Evolutionary conservation across 305 asterid genomes (phyloP), one percentile per base, ranked within the genome.

Genomic region (Rubia tinctorum): DNA sequence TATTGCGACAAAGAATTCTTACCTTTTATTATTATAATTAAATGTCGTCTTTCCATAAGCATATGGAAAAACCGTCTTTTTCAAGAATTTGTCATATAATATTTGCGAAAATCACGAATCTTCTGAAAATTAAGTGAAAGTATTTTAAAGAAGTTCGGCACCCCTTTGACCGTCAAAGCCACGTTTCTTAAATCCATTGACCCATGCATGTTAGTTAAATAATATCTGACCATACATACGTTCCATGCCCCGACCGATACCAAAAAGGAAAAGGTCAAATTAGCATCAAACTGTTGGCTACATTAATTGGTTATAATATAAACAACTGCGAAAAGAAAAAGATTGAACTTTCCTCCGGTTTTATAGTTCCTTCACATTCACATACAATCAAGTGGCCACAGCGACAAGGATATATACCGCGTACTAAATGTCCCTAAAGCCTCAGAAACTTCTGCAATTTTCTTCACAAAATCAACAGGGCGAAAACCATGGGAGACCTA

Each of bases 401-500:
- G 14, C 6, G 18, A 40, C 1, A 20, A 30, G 40, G 4, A 64
- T 53, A 53, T 53, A 53, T 0, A 53, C 5, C 8, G 34, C 34
- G 34, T 30, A 30, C 11, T 43, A 1, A 17, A 49, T 49, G 7
- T 8, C n/a, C 59, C 23, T 2, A 17, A 5, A 53, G 18, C 59
- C 23, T 53, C 59, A 53, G 59, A 53, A n/a, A 18, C 17, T 10
- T 14, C 20, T 45, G 27, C 64, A 58, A 25, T 15, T 40, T 8
- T 10, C 37, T 66, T 43, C 47, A 40, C 30, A 63, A 34, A 30
- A 14, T 18, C 3, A 30, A 30, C 2, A 30, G 34, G 34, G 34
- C 25, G 6, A n/a, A 20, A 0, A 1, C 77, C 14, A 82, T 69
- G 60, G 67, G 27, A 30, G 84, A 73, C 10, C 18, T 83, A 0